Percentiles rank a stretch among this genome's conserved stretches.
These are phyloP conservation scores for Crucibulum laeve DNA, from an alignment of 768 basidiomycete genomes.

Conservation along the genomic window DNA sequence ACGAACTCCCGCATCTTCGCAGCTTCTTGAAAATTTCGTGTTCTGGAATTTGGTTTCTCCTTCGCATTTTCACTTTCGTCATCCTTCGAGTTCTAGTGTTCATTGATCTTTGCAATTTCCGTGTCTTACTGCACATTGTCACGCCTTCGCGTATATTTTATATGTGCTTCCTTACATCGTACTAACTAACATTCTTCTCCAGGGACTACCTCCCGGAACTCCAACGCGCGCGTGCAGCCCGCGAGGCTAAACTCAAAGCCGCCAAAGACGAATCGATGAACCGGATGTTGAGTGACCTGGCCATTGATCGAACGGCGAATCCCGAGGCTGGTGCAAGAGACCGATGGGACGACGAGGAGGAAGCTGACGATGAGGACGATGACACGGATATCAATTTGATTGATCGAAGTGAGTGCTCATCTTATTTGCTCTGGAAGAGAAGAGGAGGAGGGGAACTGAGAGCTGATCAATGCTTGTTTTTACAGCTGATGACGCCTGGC, in stretches of 20 bases:
- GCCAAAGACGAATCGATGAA: constrained; percentile 75
- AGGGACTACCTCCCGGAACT: constrained; percentile 94
- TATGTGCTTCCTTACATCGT: no score
- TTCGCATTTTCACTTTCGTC: no score
- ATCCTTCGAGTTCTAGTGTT: no score
- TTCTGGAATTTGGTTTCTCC: no score
- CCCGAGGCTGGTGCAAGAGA: constrained; percentile 53
- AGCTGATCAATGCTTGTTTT: constrained; percentile 7
- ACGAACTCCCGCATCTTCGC: no score
- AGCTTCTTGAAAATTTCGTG: no score
- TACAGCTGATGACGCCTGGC: constrained; percentile 65
- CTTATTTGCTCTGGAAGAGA: not conserved
- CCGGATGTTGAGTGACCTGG: constrained; percentile 75
- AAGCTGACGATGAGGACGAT: constrained; percentile 52
- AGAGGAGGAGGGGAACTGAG: not conserved
- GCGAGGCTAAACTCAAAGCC: constrained; percentile 60
- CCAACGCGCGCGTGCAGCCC: constrained; percentile 57
- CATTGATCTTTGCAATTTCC: no score
- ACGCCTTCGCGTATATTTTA: no score
- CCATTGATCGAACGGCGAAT: constrained; percentile 64
- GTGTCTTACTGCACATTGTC: no score
- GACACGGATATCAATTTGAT: constrained; percentile 55
- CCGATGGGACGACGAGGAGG: constrained; percentile 60
- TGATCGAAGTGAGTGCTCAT: constrained; percentile 57
- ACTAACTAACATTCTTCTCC: no score